These are phyloP conservation scores for Penicillium taxi DNA, from an alignment of 495 filamentous ascomycete species.

Conservation along the genomic window DNA sequence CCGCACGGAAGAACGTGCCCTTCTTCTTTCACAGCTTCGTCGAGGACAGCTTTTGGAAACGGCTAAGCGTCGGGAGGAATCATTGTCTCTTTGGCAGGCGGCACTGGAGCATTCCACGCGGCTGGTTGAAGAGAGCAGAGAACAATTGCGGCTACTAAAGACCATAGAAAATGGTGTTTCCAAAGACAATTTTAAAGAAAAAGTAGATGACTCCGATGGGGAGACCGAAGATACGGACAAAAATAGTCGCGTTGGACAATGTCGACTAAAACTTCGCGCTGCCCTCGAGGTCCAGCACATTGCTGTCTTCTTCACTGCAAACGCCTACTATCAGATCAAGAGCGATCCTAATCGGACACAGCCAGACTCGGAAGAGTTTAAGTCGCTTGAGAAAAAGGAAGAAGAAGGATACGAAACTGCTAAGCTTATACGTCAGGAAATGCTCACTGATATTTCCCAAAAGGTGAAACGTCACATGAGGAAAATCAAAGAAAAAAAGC, in stretches of 20 bases:
- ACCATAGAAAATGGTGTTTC: conserved; percentile 3
- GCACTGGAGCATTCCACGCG: conserved; percentile 46
- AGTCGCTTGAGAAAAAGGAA: conserved; percentile 59
- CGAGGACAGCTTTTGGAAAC: conserved; percentile 71
- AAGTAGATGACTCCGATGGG: conserved; percentile 31
- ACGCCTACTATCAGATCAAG: conserved; percentile 77
- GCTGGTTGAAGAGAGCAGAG: conserved; percentile 57
- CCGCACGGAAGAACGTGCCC: conserved; percentile 56
- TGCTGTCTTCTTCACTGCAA: conserved; percentile 76
- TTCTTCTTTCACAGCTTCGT: conserved; percentile 52
- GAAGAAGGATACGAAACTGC: conserved; percentile 65
- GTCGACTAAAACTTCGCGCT: conserved; percentile 56
- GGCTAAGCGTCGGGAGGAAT: conserved; percentile 46
- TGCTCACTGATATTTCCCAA: conserved; percentile 50
- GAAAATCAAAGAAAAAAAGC: conserved; percentile 34
- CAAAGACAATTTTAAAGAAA: conserved; percentile 8
- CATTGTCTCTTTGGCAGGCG: conserved; percentile 58
- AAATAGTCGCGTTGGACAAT: conserved; percentile 45
- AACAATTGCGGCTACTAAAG: conserved; percentile 43
- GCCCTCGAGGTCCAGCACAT: conserved; percentile 76
- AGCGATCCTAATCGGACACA: conserved; percentile 50
- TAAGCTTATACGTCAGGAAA: conserved; percentile 67
- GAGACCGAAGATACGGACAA: conserved; percentile 42
- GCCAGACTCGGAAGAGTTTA: conserved; percentile 59
- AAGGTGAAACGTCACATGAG: conserved; percentile 40